Percentiles rank a stretch among this genome's conserved stretches.
Evolutionary conservation across 352 stramenopile species (phyloP).

Genomic region (Phytophthora ramorum): DNA sequence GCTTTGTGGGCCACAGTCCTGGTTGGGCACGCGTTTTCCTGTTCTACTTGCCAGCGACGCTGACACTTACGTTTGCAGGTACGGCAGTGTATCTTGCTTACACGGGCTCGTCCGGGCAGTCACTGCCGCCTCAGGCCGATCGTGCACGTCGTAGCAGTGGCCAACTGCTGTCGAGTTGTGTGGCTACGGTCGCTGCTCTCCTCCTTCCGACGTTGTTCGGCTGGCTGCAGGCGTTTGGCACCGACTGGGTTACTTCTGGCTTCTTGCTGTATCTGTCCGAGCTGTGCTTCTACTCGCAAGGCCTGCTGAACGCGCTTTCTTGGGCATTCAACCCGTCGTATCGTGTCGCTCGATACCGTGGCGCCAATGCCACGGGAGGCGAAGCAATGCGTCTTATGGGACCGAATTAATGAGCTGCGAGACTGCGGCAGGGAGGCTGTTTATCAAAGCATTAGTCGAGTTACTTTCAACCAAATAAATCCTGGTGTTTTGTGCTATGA

Average conservation of each 20-base stretch:
- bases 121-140: constrained; percentile 39
- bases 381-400: constrained; percentile 40
- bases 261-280: constrained; percentile 65
- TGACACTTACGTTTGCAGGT: constrained; percentile 45
- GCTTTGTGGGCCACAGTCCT: constrained; percentile 60
- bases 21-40: constrained; percentile 62
- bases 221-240: constrained; percentile 45
- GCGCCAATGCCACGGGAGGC: constrained; percentile 26
- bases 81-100: constrained; percentile 43
- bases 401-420: constrained; percentile 37
- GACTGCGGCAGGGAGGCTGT: background rate
- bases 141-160: constrained; percentile 49
- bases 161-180: constrained; percentile 57
- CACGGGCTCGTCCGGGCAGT: constrained; percentile 12
- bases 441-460: constrained; percentile 10
- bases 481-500: constrained; percentile 18
- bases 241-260: constrained; percentile 40
- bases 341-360: constrained; percentile 45
- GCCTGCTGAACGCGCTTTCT: constrained; percentile 58
- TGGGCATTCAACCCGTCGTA: constrained; percentile 71
- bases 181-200: constrained; percentile 48
- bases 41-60: constrained; percentile 62
- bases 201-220: constrained; percentile 57
- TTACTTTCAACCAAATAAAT: constrained; percentile 22
- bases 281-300: constrained; percentile 72